Evolutionary conservation across 441 rosid genomes (phyloP).

Genomic region (Omphalea diandra): DNA sequence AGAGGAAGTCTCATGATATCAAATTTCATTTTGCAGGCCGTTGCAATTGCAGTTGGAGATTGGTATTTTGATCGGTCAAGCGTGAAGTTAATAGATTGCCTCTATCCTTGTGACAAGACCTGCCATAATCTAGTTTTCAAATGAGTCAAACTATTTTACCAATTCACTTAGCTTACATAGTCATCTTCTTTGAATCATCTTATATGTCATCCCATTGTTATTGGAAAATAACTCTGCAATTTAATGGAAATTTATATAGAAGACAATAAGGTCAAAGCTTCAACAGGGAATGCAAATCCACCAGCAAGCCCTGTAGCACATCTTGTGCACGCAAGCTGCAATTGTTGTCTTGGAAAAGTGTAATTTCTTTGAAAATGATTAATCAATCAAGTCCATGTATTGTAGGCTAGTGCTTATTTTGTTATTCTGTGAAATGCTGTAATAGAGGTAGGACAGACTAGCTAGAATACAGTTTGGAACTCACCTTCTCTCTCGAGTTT

Average conservation of each 20-base stretch:
- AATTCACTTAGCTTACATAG: neutral
- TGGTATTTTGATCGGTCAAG: conserved; percentile 85
- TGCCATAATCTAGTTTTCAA: conserved; percentile 89
- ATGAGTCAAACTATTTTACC: conserved; percentile 22
- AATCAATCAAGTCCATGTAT: conserved; percentile 1
- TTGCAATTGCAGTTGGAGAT: conserved; percentile 96
- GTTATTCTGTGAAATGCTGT: neutral
- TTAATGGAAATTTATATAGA: conserved; percentile 21
- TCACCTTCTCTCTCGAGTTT: neutral
- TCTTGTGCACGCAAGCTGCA: conserved; percentile 16
- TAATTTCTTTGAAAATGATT: neutral
- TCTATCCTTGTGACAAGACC: conserved; percentile 83
- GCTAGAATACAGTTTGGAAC: neutral
- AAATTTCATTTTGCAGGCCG: conserved; percentile 52
- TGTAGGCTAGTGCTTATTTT: conserved; percentile 1
- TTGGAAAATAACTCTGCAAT: conserved; percentile 15
- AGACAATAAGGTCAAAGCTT: no score
- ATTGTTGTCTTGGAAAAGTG: neutral
- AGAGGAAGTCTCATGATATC: neutral
- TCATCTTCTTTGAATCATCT: neutral
- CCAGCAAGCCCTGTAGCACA: conserved; percentile 18
- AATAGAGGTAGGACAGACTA: neutral
- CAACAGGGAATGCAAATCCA: conserved; percentile 31
- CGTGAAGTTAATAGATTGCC: conserved; percentile 69
- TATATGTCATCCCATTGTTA: conserved; percentile 19